Evolutionary conservation across 129 eudicot genomes (phyloP), one percentile per base, ranked within the genome.

Genomic region (Flaveria robusta): DNA sequence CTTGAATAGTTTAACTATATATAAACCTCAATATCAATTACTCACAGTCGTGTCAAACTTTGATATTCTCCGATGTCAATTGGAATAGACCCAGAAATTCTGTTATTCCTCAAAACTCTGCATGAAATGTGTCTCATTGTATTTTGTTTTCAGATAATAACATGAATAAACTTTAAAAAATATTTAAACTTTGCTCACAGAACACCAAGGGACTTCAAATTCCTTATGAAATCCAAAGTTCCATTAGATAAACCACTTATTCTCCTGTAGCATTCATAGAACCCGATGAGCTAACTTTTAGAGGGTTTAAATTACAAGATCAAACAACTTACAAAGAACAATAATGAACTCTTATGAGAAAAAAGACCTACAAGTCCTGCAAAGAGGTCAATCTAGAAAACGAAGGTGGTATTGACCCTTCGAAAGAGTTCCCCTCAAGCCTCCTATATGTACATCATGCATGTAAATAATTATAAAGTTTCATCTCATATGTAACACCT

Each of bases 341-440:
- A 18, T 14, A 29, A 62, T 26, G 46, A 55, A 34, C 39, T 34
- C 39, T 34, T 34, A 34, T 5, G 39, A n/a, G 14, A 10, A 14
- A 56, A 68, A 70, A 56, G 8, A 77, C 96, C 80, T 81, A 92
- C 98, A 92, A 77, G 2, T 85, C 90, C 46, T 54, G 72, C 86
- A 92, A 77, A 26, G 62, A 43, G 69, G 85, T 86, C 74, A 92
- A 71, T 51, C 39, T 85, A 80, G 96, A 85, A 84, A 90, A 81
- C 20, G 92, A 29, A 70, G 83, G 19, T 77, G 98, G 98, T 86
- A 93, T 88, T 23, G 92, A 84, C 70, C 98, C 98, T 75, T 83
- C 78, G 63, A 93, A 87, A 51, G 97, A 77, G 79, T 86, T 93
- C 70, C 98, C 97, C 76, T 90, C 84, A 14, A 93, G 63, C 88